These are phyloP conservation scores for Colletotrichum filicis DNA, from an alignment of 2,329 filamentous ascomycete genomes.

Conservation along the genomic window DNA sequence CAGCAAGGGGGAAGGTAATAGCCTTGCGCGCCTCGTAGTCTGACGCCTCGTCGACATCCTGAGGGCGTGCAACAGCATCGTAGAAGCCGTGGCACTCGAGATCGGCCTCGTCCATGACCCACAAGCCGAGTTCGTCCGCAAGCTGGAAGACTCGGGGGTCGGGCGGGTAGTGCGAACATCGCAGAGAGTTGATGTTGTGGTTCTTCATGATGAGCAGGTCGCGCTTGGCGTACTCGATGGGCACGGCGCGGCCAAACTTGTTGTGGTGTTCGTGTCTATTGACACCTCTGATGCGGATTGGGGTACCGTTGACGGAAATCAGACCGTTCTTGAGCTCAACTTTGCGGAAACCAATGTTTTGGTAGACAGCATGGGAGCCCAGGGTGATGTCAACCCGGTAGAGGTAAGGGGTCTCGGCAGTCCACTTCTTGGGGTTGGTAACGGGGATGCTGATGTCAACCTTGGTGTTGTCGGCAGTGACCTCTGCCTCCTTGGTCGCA, in stretches of 20 bases:
- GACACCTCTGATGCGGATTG: constrained; percentile 70
- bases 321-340: constrained; percentile 71
- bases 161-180: constrained; percentile 76
- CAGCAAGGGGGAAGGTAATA: constrained; percentile 63
- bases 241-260: constrained; percentile 69
- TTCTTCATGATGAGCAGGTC: constrained; percentile 76
- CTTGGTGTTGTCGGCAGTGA: constrained; percentile 42
- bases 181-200: constrained; percentile 77
- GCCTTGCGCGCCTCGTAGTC: constrained; percentile 71
- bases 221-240: constrained; percentile 67
- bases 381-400: constrained; percentile 64
- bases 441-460: constrained; percentile 59
- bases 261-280: constrained; percentile 80
- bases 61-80: constrained; percentile 58
- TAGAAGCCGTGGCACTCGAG: constrained; percentile 66
- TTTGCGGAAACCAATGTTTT: constrained; percentile 71
- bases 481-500: constrained; percentile 39
- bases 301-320: constrained; percentile 70
- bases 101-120: constrained; percentile 65
- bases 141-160: constrained; percentile 69
- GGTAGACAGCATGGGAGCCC: constrained; percentile 54
- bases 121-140: constrained; percentile 74
- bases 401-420: constrained; percentile 72
- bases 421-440: constrained; percentile 71
- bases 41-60: constrained; percentile 64